Evolutionary conservation across 2,329 filamentous ascomycete genomes (phyloP).

Genomic region (Daldinia sp.): DNA sequence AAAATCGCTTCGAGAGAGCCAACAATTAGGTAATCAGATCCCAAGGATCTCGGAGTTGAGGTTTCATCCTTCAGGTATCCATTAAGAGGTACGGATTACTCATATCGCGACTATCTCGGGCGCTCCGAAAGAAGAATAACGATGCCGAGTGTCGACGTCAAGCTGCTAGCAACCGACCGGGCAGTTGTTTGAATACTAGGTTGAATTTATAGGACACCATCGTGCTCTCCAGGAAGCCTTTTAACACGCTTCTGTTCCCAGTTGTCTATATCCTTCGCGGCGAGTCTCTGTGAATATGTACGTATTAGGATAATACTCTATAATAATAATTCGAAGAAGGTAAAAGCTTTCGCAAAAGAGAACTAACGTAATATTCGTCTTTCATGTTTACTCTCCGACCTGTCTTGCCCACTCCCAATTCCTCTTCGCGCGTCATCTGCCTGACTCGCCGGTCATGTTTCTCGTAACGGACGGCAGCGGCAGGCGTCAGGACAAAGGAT

Average conservation of each 20-base stretch:
- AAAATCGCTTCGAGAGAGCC: background rate
- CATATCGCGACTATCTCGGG: background rate
- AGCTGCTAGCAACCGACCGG: background rate
- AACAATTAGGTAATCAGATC: background rate
- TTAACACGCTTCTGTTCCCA: slow-evolving; percentile 98
- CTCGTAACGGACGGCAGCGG: slow-evolving; percentile 93
- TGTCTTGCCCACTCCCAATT: slow-evolving; percentile 78
- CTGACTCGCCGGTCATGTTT: slow-evolving; percentile 88
- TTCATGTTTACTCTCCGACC: slow-evolving; percentile 78
- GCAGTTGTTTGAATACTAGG: background rate
- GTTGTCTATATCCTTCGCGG: slow-evolving; percentile 89
- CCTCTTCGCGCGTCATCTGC: slow-evolving; percentile 85
- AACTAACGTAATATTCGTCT: slow-evolving; percentile 86
- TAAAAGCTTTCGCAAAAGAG: background rate
- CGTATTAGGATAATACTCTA: slow-evolving; percentile 25
- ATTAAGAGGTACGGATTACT: background rate
- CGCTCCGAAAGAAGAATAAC: background rate
- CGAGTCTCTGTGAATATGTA: slow-evolving; percentile 68
- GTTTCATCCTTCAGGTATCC: background rate
- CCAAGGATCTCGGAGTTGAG: background rate
- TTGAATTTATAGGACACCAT: slow-evolving; percentile 72
- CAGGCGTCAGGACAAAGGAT: slow-evolving; percentile 93
- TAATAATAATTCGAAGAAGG: background rate
- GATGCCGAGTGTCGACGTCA: background rate
- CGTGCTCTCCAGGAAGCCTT: slow-evolving; percentile 86